These are phyloP conservation scores for Tylopilus felleus DNA, from an alignment of 768 basidiomycete genomes.

Conservation along the genomic window DNA sequence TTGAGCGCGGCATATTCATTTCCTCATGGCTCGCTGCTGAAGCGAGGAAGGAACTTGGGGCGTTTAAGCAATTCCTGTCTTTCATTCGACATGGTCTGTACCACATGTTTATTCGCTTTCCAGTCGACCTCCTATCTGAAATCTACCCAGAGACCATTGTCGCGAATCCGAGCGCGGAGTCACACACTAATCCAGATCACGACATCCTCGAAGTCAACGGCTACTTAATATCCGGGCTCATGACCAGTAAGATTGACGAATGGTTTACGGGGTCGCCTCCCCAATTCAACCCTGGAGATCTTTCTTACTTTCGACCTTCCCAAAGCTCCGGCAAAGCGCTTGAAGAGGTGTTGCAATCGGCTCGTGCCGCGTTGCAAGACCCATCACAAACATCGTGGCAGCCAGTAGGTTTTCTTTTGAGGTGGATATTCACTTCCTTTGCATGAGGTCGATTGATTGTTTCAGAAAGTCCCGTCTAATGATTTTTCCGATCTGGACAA, in stretches of 20 bases:
- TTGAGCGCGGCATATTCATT: constrained; percentile 56
- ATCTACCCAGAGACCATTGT: constrained; percentile 43
- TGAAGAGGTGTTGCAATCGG: constrained; percentile 44
- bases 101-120: constrained; percentile 5
- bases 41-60: constrained; percentile 62
- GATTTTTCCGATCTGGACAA: constrained; percentile 59
- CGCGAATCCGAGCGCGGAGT: constrained; percentile 51
- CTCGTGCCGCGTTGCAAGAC: constrained; percentile 47
- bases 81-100: constrained; percentile 73
- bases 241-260: constrained; percentile 65
- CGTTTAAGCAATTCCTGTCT: constrained; percentile 75
- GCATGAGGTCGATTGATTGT: constrained; percentile 32
- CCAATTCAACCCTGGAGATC: constrained; percentile 33
- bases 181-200: constrained; percentile 47
- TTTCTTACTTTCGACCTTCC: constrained; percentile 23
- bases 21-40: constrained; percentile 66
- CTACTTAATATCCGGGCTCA: constrained; percentile 71
- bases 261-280: constrained; percentile 69
- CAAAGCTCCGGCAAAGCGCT: constrained; percentile 22
- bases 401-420: constrained; percentile 42
- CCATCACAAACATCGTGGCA: constrained; percentile 48
- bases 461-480: constrained; percentile 45
- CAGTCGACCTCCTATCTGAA: constrained; percentile 14
- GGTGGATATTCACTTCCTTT: constrained; percentile 23
- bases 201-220: constrained; percentile 80